Percentiles rank a stretch among this genome's conserved stretches.
Conservation (phyloP, 805 yeast genomes). For the Ogataea trehalophila region DNA sequence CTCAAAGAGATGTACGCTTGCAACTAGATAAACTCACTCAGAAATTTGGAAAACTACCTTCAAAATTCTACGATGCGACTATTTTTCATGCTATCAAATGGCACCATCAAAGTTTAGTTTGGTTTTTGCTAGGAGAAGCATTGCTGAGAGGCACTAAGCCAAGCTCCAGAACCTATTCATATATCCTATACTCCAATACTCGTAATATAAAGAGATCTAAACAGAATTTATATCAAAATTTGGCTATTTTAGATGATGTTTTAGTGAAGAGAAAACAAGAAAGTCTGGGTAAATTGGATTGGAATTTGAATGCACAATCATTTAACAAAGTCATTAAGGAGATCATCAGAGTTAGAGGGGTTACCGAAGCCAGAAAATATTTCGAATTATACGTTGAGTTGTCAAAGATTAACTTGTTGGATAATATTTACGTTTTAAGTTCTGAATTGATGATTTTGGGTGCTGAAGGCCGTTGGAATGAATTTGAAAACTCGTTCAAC, state of each 20-base stretch:
- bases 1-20: constrained; percentile 8
- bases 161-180: constrained; percentile 25
- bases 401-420: constrained; percentile 20
- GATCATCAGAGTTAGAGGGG: constrained; percentile 15
- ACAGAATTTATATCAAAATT: constrained; percentile 15
- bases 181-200: constrained; percentile 23
- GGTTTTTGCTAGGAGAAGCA: constrained; percentile 16
- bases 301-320: constrained; percentile 23
- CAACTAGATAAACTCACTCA: constrained; percentile 12
- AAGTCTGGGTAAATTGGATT: constrained; percentile 17
- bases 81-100: constrained; percentile 20
- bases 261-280: constrained; percentile 16
- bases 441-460: constrained; percentile 27
- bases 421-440: constrained; percentile 25
- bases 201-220: constrained; percentile 9
- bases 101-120: constrained; percentile 15
- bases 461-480: constrained; percentile 29
- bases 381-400: constrained; percentile 26
- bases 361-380: constrained; percentile 21
- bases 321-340: constrained; percentile 19
- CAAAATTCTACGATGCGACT: constrained; percentile 22
- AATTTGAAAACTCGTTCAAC: constrained; percentile 25
- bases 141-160: constrained; percentile 10
- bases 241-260: constrained; percentile 21
- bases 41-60: constrained; percentile 14